Conservation (phyloP, 371 early-diverging fungal species). For the Blyttiomyces sp. region DNA sequence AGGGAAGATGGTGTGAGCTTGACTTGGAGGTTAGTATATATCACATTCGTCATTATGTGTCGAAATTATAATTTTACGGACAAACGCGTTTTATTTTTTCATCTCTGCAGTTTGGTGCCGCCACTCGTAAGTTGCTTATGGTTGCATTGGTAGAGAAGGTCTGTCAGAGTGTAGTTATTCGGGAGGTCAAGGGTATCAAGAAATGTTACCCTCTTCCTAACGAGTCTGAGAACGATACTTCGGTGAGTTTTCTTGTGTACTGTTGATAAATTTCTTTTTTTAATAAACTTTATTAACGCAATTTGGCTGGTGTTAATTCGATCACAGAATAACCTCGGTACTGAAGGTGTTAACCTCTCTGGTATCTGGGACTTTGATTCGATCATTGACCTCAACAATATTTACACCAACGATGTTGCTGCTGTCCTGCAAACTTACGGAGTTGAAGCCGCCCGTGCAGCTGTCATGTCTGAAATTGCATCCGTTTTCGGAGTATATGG, state of each 20-base stretch:
- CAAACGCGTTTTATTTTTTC: background rate
- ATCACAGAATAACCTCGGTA: constrained; percentile 60
- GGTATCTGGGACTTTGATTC: constrained; percentile 78
- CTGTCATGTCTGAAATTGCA: constrained; percentile 94
- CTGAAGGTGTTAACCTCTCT: constrained; percentile 88
- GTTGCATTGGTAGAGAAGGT: constrained; percentile 77
- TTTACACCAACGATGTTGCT: constrained; percentile 97
- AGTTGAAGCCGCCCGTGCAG: constrained; percentile 96
- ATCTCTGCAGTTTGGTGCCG: constrained; percentile 66
- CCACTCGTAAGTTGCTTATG: constrained; percentile 92
- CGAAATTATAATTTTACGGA: background rate
- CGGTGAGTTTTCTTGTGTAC: constrained; percentile 31
- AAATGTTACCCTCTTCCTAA: constrained; percentile 74
- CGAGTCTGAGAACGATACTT: constrained; percentile 74
- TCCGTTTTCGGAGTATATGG: constrained; percentile 98
- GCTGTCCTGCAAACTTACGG: constrained; percentile 93
- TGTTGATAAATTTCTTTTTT: constrained; percentile 4
- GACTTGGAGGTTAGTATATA: constrained; percentile 42
- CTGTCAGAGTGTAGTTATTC: constrained; percentile 66
- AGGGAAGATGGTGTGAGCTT: constrained; percentile 79
- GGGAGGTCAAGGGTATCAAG: constrained; percentile 81
- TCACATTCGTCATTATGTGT: background rate
- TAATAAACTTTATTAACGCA: constrained; percentile 30
- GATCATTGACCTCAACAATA: constrained; percentile 74
- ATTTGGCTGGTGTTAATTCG: background rate